These are phyloP conservation scores for Calycina herbarum DNA, from an alignment of 2,329 filamentous ascomycete genomes.

Conservation along the genomic window DNA sequence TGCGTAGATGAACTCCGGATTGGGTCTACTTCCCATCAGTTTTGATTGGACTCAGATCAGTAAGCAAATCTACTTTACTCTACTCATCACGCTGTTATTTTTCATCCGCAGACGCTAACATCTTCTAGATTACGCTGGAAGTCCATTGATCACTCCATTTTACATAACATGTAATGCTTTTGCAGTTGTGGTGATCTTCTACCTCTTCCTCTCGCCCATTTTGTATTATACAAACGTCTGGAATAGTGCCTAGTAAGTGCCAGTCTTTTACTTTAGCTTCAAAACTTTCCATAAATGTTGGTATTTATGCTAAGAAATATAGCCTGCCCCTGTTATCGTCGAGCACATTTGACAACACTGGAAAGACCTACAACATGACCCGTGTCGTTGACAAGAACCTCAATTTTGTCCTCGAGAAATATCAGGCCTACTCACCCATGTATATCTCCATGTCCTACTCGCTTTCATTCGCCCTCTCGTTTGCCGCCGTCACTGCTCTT, in stretches of 20 bases:
- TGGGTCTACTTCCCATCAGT: slow-evolving; percentile 68
- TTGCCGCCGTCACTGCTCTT: slow-evolving; percentile 68
- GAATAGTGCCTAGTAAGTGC: slow-evolving; percentile 55
- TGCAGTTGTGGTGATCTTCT: slow-evolving; percentile 66
- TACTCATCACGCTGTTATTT: background rate
- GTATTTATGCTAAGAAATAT: background rate
- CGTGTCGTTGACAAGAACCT: slow-evolving; percentile 61
- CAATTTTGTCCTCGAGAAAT: slow-evolving; percentile 62
- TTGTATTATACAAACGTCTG: slow-evolving; percentile 66
- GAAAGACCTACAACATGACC: slow-evolving; percentile 60
- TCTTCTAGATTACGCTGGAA: slow-evolving; percentile 6
- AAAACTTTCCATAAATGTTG: background rate
- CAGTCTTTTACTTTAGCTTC: background rate
- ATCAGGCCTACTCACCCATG: slow-evolving; percentile 69
- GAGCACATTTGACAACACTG: slow-evolving; percentile 72
- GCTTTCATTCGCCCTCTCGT: slow-evolving; percentile 68
- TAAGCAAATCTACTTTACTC: slow-evolving; percentile 5
- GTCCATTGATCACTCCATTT: slow-evolving; percentile 57
- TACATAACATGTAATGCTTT: slow-evolving; percentile 72
- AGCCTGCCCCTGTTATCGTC: slow-evolving; percentile 66
- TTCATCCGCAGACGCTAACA: background rate
- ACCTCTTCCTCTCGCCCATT: slow-evolving; percentile 55
- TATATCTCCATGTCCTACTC: slow-evolving; percentile 73
- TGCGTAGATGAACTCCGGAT: slow-evolving; percentile 48
- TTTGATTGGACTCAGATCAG: slow-evolving; percentile 63